phyloP scores from a whole-genome alignment of 352 stramenopile genomes.

The Globisporangium nodosum region DNA sequence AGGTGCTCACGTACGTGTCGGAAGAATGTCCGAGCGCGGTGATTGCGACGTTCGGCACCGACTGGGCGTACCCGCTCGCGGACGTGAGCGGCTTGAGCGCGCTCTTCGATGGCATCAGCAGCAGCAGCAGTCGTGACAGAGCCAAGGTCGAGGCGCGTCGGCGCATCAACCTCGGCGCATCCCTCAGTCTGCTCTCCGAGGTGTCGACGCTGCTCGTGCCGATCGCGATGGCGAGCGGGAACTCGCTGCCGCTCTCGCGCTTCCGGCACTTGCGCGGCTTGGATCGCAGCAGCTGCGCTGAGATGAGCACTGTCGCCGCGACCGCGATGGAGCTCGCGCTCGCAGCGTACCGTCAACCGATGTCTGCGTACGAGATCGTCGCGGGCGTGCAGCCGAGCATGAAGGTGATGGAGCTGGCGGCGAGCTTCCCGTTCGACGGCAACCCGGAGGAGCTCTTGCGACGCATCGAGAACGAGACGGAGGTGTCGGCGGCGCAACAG shows the following conservation, averaged over 20 bases:
- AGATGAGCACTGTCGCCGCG: slow-evolving; percentile 30
- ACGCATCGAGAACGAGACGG: slow-evolving; percentile 15
- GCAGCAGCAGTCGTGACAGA: slow-evolving; percentile 31
- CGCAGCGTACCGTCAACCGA: slow-evolving; percentile 25
- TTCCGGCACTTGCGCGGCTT: slow-evolving; percentile 25
- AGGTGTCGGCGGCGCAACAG: slow-evolving; percentile 4
- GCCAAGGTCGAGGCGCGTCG: slow-evolving; percentile 57
- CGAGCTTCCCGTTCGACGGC: slow-evolving; percentile 28
- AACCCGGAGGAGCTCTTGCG: slow-evolving; percentile 31
- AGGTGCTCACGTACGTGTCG: slow-evolving; percentile 62
- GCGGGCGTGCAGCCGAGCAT: slow-evolving; percentile 43
- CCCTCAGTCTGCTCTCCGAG: slow-evolving; percentile 55
- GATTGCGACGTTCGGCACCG: slow-evolving; percentile 53
- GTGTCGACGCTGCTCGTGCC: slow-evolving; percentile 51
- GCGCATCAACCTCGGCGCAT: slow-evolving; percentile 56
- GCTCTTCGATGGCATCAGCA: slow-evolving; percentile 22
- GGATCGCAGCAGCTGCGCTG: slow-evolving; percentile 22
- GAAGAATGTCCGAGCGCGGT: slow-evolving; percentile 68
- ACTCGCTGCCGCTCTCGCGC: slow-evolving; percentile 18
- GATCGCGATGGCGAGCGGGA: slow-evolving; percentile 29
- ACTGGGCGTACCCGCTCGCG: slow-evolving; percentile 62
- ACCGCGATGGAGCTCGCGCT: slow-evolving; percentile 49
- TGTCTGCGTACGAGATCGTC: slow-evolving; percentile 33
- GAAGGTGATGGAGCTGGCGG: slow-evolving; percentile 52
- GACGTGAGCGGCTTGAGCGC: slow-evolving; percentile 37